Evolutionary conservation across 257 asterid species (phyloP), one percentile per base, ranked within the genome.

Genomic region (Orobanche coerulescens): DNA sequence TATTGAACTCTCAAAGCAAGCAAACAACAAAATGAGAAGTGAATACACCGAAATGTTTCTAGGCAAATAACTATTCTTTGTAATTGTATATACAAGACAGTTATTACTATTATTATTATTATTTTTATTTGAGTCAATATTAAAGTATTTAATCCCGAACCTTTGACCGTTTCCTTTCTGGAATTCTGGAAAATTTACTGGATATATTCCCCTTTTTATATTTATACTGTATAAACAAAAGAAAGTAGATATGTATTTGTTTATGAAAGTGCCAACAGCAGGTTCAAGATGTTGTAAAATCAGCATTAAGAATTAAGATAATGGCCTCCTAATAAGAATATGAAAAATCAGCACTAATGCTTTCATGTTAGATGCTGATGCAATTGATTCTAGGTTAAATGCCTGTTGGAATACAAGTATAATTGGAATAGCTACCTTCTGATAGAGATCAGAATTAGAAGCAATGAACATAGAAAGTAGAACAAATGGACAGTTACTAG

Each of bases 1-100:
- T 47, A 52, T 47, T 54, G 46, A 61, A 65, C 7, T 59, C 54
- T 39, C 37, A 72, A 16, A 42, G 56, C 60, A 58, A 53, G 61
- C 49, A 6, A 66, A 51, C 40, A 22, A 4, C 24, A 20, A 57
- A 20, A 33, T 7, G 28, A 24, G 11, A 51, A 51, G 34, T 22
- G 2, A 22, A 19, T 5, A 42, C 8, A 42, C 14, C 20, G n/a
- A 42, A 42, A 42, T 10, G 13, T 13, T 42, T 42, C 49, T n/a
- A 12, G 49, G 49, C 8, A 42, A 42, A 42, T 42, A 42, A 42
- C 49, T 14, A 14, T 12, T 14, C 19, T 12, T 19, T 42, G 49
- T n/a, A n/a, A n/a, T n/a, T n/a, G n/a, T 42, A 14, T 42, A 42
- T n/a, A 42, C 19, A 42, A n/a, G 3, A 30, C 18, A 11, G 18